These are phyloP conservation scores for Herpomyces periplanetae DNA, from an alignment of 2,329 filamentous ascomycete species.

Conservation along the genomic window DNA sequence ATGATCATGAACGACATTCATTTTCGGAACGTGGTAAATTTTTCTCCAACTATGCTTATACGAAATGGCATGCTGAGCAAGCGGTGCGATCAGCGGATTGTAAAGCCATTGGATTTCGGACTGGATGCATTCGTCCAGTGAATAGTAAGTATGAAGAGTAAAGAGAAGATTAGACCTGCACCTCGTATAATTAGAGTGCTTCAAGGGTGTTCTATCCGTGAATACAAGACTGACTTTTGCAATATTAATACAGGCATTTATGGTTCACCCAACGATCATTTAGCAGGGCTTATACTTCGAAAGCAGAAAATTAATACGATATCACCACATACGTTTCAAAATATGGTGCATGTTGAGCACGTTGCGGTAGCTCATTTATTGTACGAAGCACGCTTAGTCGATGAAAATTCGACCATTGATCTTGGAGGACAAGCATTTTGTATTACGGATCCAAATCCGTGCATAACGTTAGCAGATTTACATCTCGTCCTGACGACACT, in stretches of 20 bases:
- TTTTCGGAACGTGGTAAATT: conserved; percentile 10
- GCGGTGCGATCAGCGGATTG: conserved; percentile 12
- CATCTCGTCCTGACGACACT: conserved; percentile 7
- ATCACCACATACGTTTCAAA: conserved; percentile 11
- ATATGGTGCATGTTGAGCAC: conserved; percentile 13
- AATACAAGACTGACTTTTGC: too few species aligned
- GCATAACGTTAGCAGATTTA: conserved; percentile 9
- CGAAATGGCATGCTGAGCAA: conserved; percentile 14
- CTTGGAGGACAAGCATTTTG: conserved; percentile 11
- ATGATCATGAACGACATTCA: conserved; percentile 8
- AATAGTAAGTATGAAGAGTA: conserved; percentile 15
- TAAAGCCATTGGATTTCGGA: conserved; percentile 10
- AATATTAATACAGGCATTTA: too few species aligned
- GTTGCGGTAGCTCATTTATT: conserved; percentile 14
- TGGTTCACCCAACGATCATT: too few species aligned
- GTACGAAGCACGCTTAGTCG: conserved; percentile 13
- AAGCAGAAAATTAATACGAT: too few species aligned
- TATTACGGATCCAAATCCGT: conserved; percentile 13
- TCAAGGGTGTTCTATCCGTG: too few species aligned
- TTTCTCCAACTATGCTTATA: conserved; percentile 11
- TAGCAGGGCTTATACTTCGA: too few species aligned
- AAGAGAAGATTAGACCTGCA: conserved; percentile 8
- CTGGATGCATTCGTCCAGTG: conserved; percentile 14
- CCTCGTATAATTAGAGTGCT: too few species aligned
- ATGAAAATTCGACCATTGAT: conserved; percentile 5